Evolutionary conservation across 2,329 filamentous ascomycete genomes (phyloP).

Genomic region (Aspergillus tamarii): DNA sequence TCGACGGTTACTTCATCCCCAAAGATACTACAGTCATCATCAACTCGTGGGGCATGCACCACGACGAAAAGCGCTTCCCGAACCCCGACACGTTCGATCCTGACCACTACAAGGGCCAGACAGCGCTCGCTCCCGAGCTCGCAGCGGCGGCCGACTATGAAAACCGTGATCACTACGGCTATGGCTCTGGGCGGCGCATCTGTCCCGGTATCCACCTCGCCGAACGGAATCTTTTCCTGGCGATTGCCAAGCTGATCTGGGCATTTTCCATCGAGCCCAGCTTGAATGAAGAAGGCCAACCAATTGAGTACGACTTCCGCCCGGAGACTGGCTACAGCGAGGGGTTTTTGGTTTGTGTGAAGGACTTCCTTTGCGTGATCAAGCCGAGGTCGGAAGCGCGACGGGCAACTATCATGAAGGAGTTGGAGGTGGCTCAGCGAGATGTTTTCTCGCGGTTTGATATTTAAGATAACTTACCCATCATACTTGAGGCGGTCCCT

Average conservation of each 20-base stretch:
- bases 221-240: constrained; percentile 53
- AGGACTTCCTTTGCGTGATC: background rate
- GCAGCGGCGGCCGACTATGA: constrained; percentile 28
- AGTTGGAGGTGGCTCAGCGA: background rate
- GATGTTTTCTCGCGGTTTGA: background rate
- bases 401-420: background rate
- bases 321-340: background rate
- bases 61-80: constrained; percentile 48
- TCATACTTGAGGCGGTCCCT: no score
- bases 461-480: no score
- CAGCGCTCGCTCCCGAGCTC: constrained; percentile 36
- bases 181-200: constrained; percentile 27
- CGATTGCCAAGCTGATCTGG: constrained; percentile 57
- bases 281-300: background rate
- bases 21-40: constrained; percentile 49
- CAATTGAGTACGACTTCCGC: background rate
- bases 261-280: constrained; percentile 30
- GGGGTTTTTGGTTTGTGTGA: background rate
- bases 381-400: background rate
- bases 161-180: constrained; percentile 42
- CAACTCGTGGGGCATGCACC: constrained; percentile 51
- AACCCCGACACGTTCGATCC: constrained; percentile 38
- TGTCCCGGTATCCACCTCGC: constrained; percentile 53
- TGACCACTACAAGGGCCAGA: constrained; percentile 28
- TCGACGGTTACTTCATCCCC: constrained; percentile 52